A percentile compares a stretch with the other conserved stretches of the same genome.
These are phyloP conservation scores for Durio zibethinus DNA, from an alignment of 345 rosid species.

Conservation along the genomic window DNA sequence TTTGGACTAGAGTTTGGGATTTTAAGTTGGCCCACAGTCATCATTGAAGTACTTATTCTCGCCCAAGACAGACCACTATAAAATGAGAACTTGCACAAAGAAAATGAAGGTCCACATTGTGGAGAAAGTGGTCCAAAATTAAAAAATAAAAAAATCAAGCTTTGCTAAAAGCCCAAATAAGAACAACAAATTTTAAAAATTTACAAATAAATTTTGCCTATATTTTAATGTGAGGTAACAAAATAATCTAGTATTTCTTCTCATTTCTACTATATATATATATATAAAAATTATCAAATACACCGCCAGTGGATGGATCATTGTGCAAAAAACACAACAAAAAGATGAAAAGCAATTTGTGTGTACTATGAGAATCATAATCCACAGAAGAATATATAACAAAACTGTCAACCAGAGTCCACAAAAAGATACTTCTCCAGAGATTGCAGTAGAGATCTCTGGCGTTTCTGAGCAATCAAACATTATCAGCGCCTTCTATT, in stretches of 20 bases:
- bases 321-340: background rate
- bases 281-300: too few relatives aligned
- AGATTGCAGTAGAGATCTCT: slow-evolving; percentile 25
- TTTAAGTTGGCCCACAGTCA: too few relatives aligned
- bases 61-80: too few relatives aligned
- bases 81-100: too few relatives aligned
- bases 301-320: too few relatives aligned
- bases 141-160: too few relatives aligned
- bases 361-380: slow-evolving; percentile 16
- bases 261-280: slow-evolving; percentile 14
- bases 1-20: too few relatives aligned
- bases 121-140: too few relatives aligned
- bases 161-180: background rate
- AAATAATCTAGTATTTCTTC: background rate
- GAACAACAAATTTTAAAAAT: background rate
- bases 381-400: slow-evolving; percentile 17
- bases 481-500: slow-evolving; percentile 59
- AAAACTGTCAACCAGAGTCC: slow-evolving; percentile 28
- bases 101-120: too few relatives aligned
- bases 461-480: slow-evolving; percentile 30
- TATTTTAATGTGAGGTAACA: slow-evolving; percentile 1
- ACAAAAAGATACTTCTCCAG: slow-evolving; percentile 20
- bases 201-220: background rate
- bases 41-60: too few relatives aligned
- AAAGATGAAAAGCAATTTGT: background rate